A percentile compares a stretch with the other conserved stretches of the same genome.
Evolutionary conservation across 1,284 basidiomycete species (phyloP).

Genomic region (Naganishia liquefaciens): DNA sequence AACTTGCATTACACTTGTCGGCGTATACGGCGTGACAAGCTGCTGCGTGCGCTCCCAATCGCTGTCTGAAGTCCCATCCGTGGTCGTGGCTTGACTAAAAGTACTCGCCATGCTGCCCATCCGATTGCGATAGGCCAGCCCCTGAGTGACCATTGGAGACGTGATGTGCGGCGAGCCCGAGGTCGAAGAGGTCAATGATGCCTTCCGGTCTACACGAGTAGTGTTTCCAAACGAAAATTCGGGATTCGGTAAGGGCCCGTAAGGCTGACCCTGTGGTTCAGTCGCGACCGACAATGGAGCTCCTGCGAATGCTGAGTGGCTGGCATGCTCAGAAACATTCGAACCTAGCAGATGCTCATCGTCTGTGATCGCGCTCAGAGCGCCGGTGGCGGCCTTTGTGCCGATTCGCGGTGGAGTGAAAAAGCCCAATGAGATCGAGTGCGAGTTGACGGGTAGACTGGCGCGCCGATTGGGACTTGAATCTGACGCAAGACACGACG

Average conservation of each 20-base stretch:
- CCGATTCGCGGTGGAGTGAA: slow-evolving; percentile 26
- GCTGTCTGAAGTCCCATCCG: slow-evolving; percentile 23
- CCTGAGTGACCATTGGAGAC: neutral
- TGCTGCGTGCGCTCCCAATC: slow-evolving; percentile 23
- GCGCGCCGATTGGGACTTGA: slow-evolving; percentile 28
- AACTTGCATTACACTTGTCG: neutral
- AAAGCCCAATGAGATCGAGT: slow-evolving; percentile 24
- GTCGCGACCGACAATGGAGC: too few relatives aligned
- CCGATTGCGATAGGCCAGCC: slow-evolving; percentile 22
- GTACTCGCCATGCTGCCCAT: slow-evolving; percentile 34
- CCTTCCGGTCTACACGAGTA: neutral
- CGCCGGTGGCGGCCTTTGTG: neutral
- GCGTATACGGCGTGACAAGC: slow-evolving; percentile 18
- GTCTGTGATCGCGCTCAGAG: slow-evolving; percentile 29
- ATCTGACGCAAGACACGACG: slow-evolving; percentile 23
- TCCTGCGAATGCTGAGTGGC: too few relatives aligned
- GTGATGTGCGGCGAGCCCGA: slow-evolving; percentile 6
- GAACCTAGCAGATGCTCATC: slow-evolving; percentile 18
- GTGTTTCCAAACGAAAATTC: slow-evolving; percentile 29
- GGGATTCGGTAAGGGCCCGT: slow-evolving; percentile 31
- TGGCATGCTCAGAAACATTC: too few relatives aligned
- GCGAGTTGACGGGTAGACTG: slow-evolving; percentile 30
- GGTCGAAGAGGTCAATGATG: neutral
- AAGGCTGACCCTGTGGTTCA: neutral
- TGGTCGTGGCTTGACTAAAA: slow-evolving; percentile 32